Percentiles rank a stretch among this genome's conserved stretches.
These are phyloP conservation scores for Uronychia setigera DNA, from an alignment of 73 alveolate genomes.

Conservation along the genomic window DNA sequence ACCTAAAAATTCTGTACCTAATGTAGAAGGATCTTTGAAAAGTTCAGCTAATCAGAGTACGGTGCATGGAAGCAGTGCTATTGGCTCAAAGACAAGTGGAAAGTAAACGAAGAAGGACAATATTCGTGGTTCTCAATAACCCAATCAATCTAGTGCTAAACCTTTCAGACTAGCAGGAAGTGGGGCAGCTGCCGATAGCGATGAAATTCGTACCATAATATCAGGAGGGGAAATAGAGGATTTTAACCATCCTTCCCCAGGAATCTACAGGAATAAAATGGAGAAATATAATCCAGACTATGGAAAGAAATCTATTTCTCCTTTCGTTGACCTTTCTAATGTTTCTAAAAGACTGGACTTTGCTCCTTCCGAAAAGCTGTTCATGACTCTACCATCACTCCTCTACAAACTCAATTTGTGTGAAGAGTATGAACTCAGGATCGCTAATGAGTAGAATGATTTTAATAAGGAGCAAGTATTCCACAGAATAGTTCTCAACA, in stretches of 20 bases:
- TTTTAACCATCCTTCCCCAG: neutral
- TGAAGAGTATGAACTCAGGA: neutral
- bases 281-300: neutral
- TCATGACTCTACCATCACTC: slow-evolving; percentile 22
- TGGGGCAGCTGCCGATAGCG: slow-evolving; percentile 1
- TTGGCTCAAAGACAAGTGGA: neutral
- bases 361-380: slow-evolving; percentile 21
- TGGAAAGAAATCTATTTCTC: neutral
- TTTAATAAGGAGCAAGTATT: neutral
- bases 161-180: no score
- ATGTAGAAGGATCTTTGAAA: neutral
- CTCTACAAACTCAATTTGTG: slow-evolving; percentile 25
- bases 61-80: neutral
- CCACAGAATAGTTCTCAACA: no score
- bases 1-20: no score
- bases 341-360: slow-evolving; percentile 31
- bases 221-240: neutral
- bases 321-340: slow-evolving; percentile 28
- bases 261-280: neutral
- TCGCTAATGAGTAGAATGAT: no score
- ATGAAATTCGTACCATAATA: neutral
- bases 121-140: no score
- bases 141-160: no score
- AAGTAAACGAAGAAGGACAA: no score
- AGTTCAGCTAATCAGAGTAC: neutral